A percentile compares a stretch with the other conserved stretches of the same genome.
Evolutionary conservation across 305 asterid genomes (phyloP).

Genomic region (Fraxinus latifolia): DNA sequence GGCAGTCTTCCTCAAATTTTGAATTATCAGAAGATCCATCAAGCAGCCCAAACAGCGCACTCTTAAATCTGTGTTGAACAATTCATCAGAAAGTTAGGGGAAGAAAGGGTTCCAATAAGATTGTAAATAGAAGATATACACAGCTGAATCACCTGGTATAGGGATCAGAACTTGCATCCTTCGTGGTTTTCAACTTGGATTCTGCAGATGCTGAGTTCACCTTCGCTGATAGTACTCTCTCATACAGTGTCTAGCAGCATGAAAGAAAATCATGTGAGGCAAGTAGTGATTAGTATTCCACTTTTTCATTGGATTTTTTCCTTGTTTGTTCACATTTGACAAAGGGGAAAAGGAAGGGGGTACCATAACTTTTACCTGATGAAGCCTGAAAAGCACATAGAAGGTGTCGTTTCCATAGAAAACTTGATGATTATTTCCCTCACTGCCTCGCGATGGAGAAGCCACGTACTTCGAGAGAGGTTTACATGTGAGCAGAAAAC

Average conservation of each 20-base stretch:
- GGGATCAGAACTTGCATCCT: constrained; percentile 31
- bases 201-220: constrained; percentile 28
- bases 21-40: constrained; percentile 93
- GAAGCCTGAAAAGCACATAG: constrained; percentile 88
- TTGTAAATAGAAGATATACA: background rate
- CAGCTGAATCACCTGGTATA: constrained; percentile 27
- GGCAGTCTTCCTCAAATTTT: constrained; percentile 94
- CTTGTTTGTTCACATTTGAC: background rate
- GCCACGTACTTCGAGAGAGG: constrained; percentile 78
- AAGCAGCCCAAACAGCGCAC: constrained; percentile 82
- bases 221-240: constrained; percentile 31
- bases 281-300: background rate
- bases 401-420: constrained; percentile 88
- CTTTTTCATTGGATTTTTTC: background rate
- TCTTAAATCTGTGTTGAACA: constrained; percentile 65
- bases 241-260: constrained; percentile 27
- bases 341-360: background rate
- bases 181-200: constrained; percentile 26
- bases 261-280: background rate
- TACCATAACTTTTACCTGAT: constrained; percentile 55
- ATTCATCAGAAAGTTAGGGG: background rate
- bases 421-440: constrained; percentile 40
- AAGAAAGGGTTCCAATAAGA: background rate
- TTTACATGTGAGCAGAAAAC: constrained; percentile 56
- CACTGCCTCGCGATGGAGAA: constrained; percentile 36